Base-by-base conservation (phyloP, 345 rosid species). In the Hirschfeldia incana region DNA sequence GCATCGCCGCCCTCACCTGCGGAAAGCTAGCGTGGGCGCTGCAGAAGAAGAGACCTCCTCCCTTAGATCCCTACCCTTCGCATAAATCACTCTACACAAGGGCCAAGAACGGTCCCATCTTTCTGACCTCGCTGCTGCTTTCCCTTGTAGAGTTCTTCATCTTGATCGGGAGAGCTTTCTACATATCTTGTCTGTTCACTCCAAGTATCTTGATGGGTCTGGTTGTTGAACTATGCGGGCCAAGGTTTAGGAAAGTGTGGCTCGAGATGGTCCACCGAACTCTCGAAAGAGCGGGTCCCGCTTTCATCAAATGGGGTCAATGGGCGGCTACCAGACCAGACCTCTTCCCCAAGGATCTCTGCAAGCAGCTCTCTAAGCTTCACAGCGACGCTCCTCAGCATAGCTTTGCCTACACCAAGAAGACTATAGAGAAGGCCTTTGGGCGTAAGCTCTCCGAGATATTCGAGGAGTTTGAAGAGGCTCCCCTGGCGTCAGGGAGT, bases 271-370 rank as follows among this genome's bases (percentile, higher is more conserved):
- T 96, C 65, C 99, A 82, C 75, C 86, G 85, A 58, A 88, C 98
- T 1, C 80, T 96, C 34, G 97, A 92, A 75, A 83, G 72, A 64
- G 98, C 99, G 37, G 99, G 99, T 55, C 98, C 99, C 49, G 99
- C 99, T 33, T 93, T 96, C 79, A 96, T 96, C 76, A 96, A 96
- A 86, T 96, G 99, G 99, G 99, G 99, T 64, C 99, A 96, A 67
- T 96, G 99, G 99, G 99, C 98, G 53, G 99, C 99, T 9, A 89
- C 98, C 3, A 84, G 99, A 72, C 99, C 99, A 1, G 99, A 96
- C 83, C 94, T 96, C 66, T 96, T 96, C 80, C 92, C 97, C 39
- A 84, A 87, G 82, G 99, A 96, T 87, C 75, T 96, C 36, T 96
- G 99, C 67, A 82, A 78, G 26, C 87, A 93, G 85, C 99, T 96